A percentile compares a stretch with the other conserved stretches of the same genome.
Evolutionary conservation across 2,329 filamentous ascomycete species (phyloP).

Genomic region (Botryosphaeria dothidea): DNA sequence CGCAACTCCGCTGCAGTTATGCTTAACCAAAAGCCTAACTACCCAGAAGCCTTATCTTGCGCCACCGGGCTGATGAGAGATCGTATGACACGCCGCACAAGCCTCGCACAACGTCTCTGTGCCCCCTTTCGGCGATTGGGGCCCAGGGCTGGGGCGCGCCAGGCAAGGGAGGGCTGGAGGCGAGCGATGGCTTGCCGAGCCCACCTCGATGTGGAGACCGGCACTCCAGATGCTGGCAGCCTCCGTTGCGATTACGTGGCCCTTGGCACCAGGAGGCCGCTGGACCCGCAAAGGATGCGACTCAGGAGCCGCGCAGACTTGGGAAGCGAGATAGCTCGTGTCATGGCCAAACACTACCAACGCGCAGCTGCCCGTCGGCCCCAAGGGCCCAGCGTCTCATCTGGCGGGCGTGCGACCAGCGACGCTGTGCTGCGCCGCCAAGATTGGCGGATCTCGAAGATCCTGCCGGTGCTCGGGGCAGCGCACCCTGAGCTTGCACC

Average conservation of each 20-base stretch:
- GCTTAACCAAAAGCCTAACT: slow-evolving; percentile 6
- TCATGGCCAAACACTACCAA: not conserved
- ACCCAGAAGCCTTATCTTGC: slow-evolving; percentile 14
- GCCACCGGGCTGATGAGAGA: slow-evolving; percentile 12
- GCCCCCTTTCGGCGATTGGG: not conserved
- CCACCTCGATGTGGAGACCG: slow-evolving; percentile 6
- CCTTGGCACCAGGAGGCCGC: slow-evolving; percentile 3
- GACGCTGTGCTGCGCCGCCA: not conserved
- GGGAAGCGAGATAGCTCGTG: slow-evolving; percentile 10
- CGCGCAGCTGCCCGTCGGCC: not conserved
- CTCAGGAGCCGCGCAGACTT: slow-evolving; percentile 15
- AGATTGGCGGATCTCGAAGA: slow-evolving; percentile 3
- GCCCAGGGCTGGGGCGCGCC: slow-evolving; percentile 1
- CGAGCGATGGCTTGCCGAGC: slow-evolving; percentile 17
- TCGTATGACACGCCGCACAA: slow-evolving; percentile 18
- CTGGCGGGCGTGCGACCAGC: not conserved
- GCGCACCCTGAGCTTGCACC: not conserved
- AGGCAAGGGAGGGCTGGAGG: slow-evolving; percentile 4
- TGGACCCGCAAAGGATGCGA: slow-evolving; percentile 16
- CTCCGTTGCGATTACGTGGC: slow-evolving; percentile 19
- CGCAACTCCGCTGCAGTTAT: slow-evolving; percentile 3
- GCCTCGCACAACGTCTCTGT: slow-evolving; percentile 10
- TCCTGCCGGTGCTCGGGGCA: not conserved
- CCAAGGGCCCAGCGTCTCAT: not conserved
- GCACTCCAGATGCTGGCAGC: slow-evolving; percentile 10